phyloP scores from a whole-genome alignment of 2,329 filamentous ascomycete genomes.

The Aspergillus sp. region DNA sequence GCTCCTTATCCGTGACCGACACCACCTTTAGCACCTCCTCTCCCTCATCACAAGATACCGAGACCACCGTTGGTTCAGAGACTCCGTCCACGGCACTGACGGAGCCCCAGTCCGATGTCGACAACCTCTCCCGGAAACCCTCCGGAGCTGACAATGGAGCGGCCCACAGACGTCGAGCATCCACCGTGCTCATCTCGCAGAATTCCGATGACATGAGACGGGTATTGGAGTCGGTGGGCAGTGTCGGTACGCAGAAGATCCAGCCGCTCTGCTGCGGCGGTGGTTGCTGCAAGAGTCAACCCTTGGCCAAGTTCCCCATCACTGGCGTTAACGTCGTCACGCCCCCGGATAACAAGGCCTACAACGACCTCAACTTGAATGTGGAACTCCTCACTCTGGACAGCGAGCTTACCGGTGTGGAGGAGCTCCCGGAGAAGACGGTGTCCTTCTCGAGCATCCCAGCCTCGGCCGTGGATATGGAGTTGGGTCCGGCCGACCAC shows the following conservation, averaged over 20 bases:
- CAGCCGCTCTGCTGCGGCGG: constrained; percentile 64
- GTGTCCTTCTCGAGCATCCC: constrained; percentile 57
- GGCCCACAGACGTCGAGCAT: constrained; percentile 41
- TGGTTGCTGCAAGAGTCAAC: constrained; percentile 61
- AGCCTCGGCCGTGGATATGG: constrained; percentile 30
- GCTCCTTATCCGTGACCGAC: constrained; percentile 35
- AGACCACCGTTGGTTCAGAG: constrained; percentile 36
- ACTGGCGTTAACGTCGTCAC: constrained; percentile 49
- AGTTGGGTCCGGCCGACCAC: constrained; percentile 50
- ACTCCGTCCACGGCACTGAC: constrained; percentile 43
- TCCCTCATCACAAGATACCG: constrained; percentile 29
- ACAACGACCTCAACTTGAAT: constrained; percentile 72
- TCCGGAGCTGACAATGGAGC: constrained; percentile 14
- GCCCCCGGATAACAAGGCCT: constrained; percentile 79
- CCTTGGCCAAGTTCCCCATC: constrained; percentile 46
- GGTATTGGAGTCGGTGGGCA: constrained; percentile 53
- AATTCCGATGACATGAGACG: constrained; percentile 58
- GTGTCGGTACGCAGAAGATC: constrained; percentile 57
- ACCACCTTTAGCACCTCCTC: constrained; percentile 28
- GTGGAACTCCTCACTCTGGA: constrained; percentile 69
- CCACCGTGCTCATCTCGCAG: constrained; percentile 53
- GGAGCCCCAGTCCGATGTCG: constrained; percentile 36
- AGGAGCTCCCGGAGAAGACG: constrained; percentile 71
- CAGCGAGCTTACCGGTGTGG: constrained; percentile 67
- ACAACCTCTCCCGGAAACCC: constrained; percentile 21